A percentile compares a stretch with the other conserved stretches of the same genome.
These are phyloP conservation scores for Penicilliopsis zonata DNA, from an alignment of 495 filamentous ascomycete genomes.

Conservation along the genomic window DNA sequence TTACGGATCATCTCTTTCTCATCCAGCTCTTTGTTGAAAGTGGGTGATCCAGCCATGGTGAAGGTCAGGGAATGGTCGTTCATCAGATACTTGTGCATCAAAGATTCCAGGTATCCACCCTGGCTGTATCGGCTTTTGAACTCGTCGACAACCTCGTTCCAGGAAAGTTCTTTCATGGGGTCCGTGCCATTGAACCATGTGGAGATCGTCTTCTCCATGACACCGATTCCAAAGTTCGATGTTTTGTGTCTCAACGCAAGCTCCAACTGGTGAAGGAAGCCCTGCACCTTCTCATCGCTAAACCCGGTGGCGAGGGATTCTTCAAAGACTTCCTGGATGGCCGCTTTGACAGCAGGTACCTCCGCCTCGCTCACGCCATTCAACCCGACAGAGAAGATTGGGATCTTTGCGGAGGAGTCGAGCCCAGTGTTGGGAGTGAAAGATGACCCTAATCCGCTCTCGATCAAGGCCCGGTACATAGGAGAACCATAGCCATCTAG, in stretches of 20 bases:
- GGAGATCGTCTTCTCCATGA: slow-evolving; percentile 78
- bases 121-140: slow-evolving; percentile 64
- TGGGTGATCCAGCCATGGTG: slow-evolving; percentile 79
- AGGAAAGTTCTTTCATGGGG: slow-evolving; percentile 79
- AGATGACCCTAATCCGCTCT: slow-evolving; percentile 80
- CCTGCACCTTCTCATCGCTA: slow-evolving; percentile 78
- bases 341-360: slow-evolving; percentile 61
- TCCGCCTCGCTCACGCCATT: slow-evolving; percentile 73
- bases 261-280: slow-evolving; percentile 87
- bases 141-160: slow-evolving; percentile 72
- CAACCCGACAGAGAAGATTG: slow-evolving; percentile 82
- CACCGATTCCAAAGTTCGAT: slow-evolving; percentile 79
- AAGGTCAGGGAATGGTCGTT: slow-evolving; percentile 82
- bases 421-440: slow-evolving; percentile 92
- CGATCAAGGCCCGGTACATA: slow-evolving; percentile 80
- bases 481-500: slow-evolving; percentile 93
- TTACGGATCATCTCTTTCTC: slow-evolving; percentile 67
- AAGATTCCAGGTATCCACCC: slow-evolving; percentile 66
- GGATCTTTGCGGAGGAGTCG: slow-evolving; percentile 60
- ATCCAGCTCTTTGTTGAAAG: slow-evolving; percentile 59
- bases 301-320: slow-evolving; percentile 63
- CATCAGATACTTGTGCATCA: slow-evolving; percentile 82
- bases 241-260: slow-evolving; percentile 88
- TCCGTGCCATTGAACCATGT: slow-evolving; percentile 93
- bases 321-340: slow-evolving; percentile 54